phyloP scores from a whole-genome alignment of 495 filamentous ascomycete genomes.

The Lepidopterella palustris region DNA sequence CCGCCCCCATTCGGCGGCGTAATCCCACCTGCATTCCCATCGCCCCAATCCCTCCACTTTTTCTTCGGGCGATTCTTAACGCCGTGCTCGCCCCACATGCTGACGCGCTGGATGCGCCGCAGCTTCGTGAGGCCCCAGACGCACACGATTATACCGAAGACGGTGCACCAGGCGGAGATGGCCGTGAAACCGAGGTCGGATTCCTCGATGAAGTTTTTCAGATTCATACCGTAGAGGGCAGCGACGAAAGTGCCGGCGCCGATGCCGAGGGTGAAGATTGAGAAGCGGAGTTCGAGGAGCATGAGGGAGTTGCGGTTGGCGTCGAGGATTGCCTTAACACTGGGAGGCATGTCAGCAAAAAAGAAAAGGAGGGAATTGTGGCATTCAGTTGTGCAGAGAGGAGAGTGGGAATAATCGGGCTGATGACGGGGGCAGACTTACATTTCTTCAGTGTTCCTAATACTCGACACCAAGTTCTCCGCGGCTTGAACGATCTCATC shows the following conservation, averaged over 20 bases:
- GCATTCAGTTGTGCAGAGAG: neutral
- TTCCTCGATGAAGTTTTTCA: constrained; percentile 98
- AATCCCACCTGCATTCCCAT: constrained; percentile 12
- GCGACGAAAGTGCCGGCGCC: constrained; percentile 90
- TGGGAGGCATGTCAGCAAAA: constrained; percentile 31
- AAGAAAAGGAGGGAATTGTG: constrained; percentile 4
- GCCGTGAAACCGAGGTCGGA: constrained; percentile 79
- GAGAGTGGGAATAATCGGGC: neutral
- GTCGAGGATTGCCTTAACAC: constrained; percentile 93
- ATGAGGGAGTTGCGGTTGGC: constrained; percentile 98
- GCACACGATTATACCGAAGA: constrained; percentile 69
- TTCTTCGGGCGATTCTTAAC: neutral
- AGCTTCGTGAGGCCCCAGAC: constrained; percentile 74
- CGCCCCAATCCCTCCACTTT: constrained; percentile 6
- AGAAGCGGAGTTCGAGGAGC: constrained; percentile 95
- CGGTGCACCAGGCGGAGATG: constrained; percentile 61
- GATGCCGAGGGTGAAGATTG: constrained; percentile 85
- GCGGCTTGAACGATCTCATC: constrained; percentile 97
- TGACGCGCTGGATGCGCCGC: constrained; percentile 79
- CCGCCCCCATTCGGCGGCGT: neutral
- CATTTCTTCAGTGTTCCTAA: constrained; percentile 98
- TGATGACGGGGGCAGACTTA: constrained; percentile 40
- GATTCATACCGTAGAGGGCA: constrained; percentile 97
- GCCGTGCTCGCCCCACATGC: constrained; percentile 57
- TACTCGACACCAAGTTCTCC: constrained; percentile 87